Conservation (phyloP, 768 basidiomycete species). For the Hericium erinaceus region DNA sequence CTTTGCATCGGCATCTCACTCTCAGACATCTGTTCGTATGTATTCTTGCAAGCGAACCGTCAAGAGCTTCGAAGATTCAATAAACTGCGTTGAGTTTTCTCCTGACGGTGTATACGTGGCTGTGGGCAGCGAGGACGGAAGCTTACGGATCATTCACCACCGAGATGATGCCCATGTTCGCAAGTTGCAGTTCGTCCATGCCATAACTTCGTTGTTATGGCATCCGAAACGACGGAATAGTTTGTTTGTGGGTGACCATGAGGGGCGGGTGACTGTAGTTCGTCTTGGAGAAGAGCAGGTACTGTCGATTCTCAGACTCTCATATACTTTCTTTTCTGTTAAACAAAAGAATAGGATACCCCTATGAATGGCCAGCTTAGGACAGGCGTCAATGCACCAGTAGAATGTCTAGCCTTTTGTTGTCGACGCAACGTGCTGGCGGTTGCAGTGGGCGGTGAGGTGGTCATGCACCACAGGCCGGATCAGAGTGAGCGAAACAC, state of each 20-base stretch:
- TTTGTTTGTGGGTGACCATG: background rate
- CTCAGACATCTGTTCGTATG: background rate
- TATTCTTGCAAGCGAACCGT: background rate
- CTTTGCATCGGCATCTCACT: background rate
- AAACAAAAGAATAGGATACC: background rate
- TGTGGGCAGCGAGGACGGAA: background rate
- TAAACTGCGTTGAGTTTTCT: background rate
- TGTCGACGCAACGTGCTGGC: background rate
- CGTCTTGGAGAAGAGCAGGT: background rate
- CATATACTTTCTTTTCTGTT: background rate
- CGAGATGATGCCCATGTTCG: background rate
- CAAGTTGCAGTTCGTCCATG: background rate
- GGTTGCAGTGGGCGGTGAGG: background rate
- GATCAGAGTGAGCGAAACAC: background rate
- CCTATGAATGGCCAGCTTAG: background rate
- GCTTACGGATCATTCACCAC: background rate
- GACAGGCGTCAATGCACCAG: background rate
- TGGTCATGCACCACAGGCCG: background rate
- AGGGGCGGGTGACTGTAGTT: background rate
- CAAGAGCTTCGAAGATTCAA: background rate
- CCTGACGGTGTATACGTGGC: background rate
- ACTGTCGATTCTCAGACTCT: background rate
- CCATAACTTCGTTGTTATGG: background rate
- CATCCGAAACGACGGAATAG: background rate
- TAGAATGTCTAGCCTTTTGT: background rate